Percentiles rank a stretch among this genome's conserved stretches.
Conservation (phyloP, 495 filamentous ascomycete genomes). For the Pyronema domesticum region DNA sequence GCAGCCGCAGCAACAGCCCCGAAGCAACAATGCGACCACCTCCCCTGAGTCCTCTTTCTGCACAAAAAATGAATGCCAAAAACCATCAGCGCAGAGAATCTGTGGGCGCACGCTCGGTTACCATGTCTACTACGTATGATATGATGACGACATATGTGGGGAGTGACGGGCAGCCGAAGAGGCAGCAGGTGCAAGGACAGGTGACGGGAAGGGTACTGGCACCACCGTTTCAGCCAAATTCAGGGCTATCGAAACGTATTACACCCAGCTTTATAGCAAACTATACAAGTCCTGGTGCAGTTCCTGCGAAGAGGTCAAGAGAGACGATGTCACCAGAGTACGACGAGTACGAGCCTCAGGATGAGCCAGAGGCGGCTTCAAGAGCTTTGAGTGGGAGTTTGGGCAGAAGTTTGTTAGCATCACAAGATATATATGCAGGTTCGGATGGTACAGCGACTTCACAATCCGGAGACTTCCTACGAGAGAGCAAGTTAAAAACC, state of each 20-base stretch:
- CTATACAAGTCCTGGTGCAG: neutral
- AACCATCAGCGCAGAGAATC: neutral
- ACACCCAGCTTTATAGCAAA: slow-evolving; percentile 5
- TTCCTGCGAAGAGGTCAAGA: neutral
- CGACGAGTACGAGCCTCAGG: neutral
- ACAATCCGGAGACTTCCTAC: neutral
- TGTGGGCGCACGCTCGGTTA: neutral
- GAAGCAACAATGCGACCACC: slow-evolving; percentile 2
- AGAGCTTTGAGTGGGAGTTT: neutral
- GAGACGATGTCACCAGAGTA: neutral
- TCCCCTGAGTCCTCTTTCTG: neutral
- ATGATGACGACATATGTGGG: slow-evolving; percentile 2
- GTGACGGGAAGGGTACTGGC: neutral
- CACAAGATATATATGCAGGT: neutral
- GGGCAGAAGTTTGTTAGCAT: neutral
- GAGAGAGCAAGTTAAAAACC: neutral
- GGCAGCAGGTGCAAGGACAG: neutral
- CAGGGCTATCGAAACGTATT: slow-evolving; percentile 1
- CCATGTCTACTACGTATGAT: neutral
- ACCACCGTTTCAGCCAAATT: slow-evolving; percentile 2
- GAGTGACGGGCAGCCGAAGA: neutral
- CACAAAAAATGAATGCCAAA: neutral
- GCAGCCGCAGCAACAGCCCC: neutral
- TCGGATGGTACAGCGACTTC: neutral
- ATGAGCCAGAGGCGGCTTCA: neutral